A percentile compares a stretch with the other conserved stretches of the same genome.
These are phyloP conservation scores for Fraxinus baroniana DNA, from an alignment of 305 asterid species.

Conservation along the genomic window DNA sequence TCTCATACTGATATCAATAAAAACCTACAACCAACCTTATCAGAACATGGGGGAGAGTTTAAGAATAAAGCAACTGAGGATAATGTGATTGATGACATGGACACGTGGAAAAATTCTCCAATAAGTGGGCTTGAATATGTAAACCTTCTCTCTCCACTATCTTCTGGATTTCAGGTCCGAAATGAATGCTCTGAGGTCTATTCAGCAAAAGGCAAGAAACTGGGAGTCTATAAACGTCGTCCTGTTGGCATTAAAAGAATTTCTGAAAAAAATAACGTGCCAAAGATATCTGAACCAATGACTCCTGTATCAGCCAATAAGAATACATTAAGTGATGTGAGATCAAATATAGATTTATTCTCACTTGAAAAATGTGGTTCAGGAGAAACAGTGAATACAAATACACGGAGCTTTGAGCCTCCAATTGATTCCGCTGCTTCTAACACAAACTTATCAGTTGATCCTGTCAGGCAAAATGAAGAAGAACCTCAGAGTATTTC, in stretches of 20 bases:
- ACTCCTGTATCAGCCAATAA: conserved; percentile 29
- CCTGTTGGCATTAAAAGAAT: conserved; percentile 50
- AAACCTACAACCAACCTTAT: conserved; percentile 38
- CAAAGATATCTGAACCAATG: conserved; percentile 23
- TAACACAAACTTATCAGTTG: conserved; percentile 23
- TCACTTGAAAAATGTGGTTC: conserved; percentile 26
- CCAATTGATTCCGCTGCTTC: conserved; percentile 25
- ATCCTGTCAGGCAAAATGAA: conserved; percentile 31
- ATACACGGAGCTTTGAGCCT: conserved; percentile 16
- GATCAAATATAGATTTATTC: conserved; percentile 18
- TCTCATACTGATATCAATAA: conserved; percentile 38
- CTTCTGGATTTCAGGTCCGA: conserved; percentile 25
- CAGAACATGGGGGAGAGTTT: conserved; percentile 24
- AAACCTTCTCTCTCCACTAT: conserved; percentile 2
- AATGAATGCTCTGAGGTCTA: conserved; percentile 22
- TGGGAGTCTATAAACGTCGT: conserved; percentile 46
- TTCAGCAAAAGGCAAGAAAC: conserved; percentile 35
- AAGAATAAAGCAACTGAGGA: conserved; percentile 35
- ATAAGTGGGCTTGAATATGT: conserved; percentile 5
- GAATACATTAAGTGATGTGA: conserved; percentile 22
- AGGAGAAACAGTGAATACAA: conserved; percentile 25
- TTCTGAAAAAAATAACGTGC: conserved; percentile 30
- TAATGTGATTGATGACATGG: conserved; percentile 38
- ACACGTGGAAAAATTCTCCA: conserved; percentile 12
- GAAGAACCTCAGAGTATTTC: conserved; percentile 23